A percentile compares a stretch with the other conserved stretches of the same genome.
phyloP scores from a whole-genome alignment of 345 rosid species.

The Ceriops zippeliana region DNA sequence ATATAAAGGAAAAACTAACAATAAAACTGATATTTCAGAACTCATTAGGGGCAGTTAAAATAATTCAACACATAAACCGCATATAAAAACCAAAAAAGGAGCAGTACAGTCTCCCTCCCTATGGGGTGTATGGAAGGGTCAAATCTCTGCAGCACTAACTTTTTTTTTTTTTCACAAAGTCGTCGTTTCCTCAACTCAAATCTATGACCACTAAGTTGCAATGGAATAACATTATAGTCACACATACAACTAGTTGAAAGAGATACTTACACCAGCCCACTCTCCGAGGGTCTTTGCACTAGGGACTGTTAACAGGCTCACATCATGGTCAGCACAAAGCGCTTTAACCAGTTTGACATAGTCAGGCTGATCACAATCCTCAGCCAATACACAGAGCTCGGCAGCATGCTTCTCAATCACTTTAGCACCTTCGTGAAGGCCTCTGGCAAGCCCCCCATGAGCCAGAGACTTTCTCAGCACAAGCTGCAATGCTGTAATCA shows the following conservation, averaged over 20 bases:
- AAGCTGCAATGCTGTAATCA: conserved; percentile 28
- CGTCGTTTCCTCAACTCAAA: too few relatives aligned
- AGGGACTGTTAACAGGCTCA: conserved; percentile 36
- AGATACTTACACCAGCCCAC: conserved; percentile 82
- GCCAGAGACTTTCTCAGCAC: conserved; percentile 18
- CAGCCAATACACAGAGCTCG: conserved; percentile 73
- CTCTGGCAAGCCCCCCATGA: conserved; percentile 46
- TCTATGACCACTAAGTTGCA: too few relatives aligned
- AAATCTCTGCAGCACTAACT: too few relatives aligned
- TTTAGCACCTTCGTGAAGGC: conserved; percentile 77
- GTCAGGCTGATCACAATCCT: conserved; percentile 85
- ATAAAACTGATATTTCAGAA: not conserved
- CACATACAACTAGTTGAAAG: not conserved
- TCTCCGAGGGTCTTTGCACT: conserved; percentile 66
- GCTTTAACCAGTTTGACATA: conserved; percentile 76
- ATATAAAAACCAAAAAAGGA: too few relatives aligned
- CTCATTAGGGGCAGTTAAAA: not conserved
- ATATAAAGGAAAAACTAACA: not conserved
- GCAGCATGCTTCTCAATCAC: conserved; percentile 73
- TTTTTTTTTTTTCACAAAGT: too few relatives aligned
- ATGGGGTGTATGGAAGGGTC: too few relatives aligned
- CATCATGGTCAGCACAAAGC: conserved; percentile 70
- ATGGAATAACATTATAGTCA: too few relatives aligned
- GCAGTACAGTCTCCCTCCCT: too few relatives aligned
- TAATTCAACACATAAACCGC: not conserved